Evolutionary conservation across 192 early-diverging fungal species (phyloP), one percentile per base, ranked within the genome.

Genomic region (Coemansia sp.): DNA sequence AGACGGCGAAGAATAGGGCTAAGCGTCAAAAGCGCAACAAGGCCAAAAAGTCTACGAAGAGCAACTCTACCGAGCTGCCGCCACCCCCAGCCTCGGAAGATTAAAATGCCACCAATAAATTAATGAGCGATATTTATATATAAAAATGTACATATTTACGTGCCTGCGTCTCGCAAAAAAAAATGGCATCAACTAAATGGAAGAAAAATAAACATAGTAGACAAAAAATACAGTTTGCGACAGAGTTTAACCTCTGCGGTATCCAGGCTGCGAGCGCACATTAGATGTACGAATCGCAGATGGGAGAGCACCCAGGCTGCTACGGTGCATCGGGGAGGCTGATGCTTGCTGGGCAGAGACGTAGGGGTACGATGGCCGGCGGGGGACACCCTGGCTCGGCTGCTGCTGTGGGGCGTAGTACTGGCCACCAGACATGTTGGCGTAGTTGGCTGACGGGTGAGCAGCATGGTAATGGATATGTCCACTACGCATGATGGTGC

Each of bases 1-100:
- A 89, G 67, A 98, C 94, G 0, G 94, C 93, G 33, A 98, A 95
- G 80, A 93, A 90, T 61, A 84, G 96, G 31, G 89, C 91, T 34
- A 97, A 97, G 78, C 83, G 96, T 29, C 88, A 92, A 75, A 92
- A 91, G 71, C 84, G 91, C 33, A 93, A 91, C 70, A 76, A 71
- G 66, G 43, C 75, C 75, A 86, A 71, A 72, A 59, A 60, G 78
- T 72, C 31, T 71, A 87, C n/a, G 60, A 59, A 74, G 43, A 41
- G 8, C 24, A 55, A 64, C 5, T 13, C 57, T 8, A 33, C 12
- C 31, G 57, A 60, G 7, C 15, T 5, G 15, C 31, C 13, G 16
- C 31, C 49, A 24, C 49, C 8, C 20, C 20, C 59, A 15, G 59
- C 27, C 8, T 18, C 27, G 9, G 63, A 40, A 18, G 60, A 62